Evolutionary conservation across 2,329 filamentous ascomycete species (phyloP), one percentile per base, ranked within the genome.

Genomic region (Penicillium sclerotigenum): DNA sequence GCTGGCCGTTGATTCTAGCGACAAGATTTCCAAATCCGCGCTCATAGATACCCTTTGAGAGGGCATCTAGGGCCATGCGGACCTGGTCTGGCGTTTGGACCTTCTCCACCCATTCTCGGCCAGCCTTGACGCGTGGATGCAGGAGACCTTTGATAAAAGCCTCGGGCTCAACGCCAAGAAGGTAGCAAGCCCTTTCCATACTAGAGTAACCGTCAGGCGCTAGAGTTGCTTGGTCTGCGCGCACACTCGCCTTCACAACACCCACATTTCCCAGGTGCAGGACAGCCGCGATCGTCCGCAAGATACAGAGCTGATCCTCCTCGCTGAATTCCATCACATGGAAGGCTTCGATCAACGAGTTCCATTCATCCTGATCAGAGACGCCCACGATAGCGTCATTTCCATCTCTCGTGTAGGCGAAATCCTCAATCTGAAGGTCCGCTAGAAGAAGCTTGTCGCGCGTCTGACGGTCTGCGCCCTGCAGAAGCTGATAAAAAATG

Each of bases 21-120:
- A 99, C 95, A 4, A 99, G 83, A 63, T 97, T 89, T 28, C 94
- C 92, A 68, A 99, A 99, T 0, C 90, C 89, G 58, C 95, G 89
- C 73, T 99, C 94, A 71, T 99, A 99, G 63, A 99, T 96, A 75
- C 94, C 94, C 75, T 99, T 99, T 8, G 94, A 87, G 16, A 99
- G 81, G 16, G 94, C 93, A 74, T 97, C 91, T 42, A 99, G 84
- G 4, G 90, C 84, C 10, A 97, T 85, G 24, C 90, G 88, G 42
- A 97, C 95, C 72, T 99, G 94, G 62, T 99, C 95, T 0, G 94
- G 93, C 1, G 93, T 97, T 71, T 99, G 94, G 1, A 95, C 92
- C 73, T 97, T 99, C 71, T 97, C 92, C 2, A 99, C 94, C 94
- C 93, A 97, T 76, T 99, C 94, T 50, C 92, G 86, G 20, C 94